phyloP scores from a whole-genome alignment of 805 yeast genomes.

The Saturnispora bothae region DNA sequence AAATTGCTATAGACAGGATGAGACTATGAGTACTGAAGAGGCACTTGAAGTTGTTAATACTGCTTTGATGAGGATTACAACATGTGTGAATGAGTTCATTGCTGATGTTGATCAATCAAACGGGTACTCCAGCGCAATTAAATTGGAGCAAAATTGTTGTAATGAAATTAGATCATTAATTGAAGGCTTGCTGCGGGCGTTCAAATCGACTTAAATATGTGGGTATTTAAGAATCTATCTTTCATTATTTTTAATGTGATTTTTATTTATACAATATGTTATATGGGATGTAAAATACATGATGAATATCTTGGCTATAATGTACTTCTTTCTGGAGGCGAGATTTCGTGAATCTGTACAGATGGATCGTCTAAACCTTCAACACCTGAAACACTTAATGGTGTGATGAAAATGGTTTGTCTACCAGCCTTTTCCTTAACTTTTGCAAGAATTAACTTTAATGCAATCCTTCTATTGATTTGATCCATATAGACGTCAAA shows the following conservation, averaged over 20 bases:
- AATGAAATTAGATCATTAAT: slow-evolving; percentile 10
- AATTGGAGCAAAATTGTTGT: slow-evolving; percentile 14
- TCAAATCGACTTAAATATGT: neutral
- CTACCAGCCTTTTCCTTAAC: slow-evolving; percentile 53
- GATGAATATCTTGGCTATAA: neutral
- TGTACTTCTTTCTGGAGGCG: slow-evolving; percentile 25
- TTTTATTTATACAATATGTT: neutral
- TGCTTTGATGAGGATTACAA: slow-evolving; percentile 3
- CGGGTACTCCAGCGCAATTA: slow-evolving; percentile 9
- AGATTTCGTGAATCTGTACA: slow-evolving; percentile 56
- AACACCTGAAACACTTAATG: slow-evolving; percentile 74
- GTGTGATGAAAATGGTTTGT: slow-evolving; percentile 89
- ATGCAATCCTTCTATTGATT: slow-evolving; percentile 72
- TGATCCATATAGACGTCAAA: slow-evolving; percentile 98
- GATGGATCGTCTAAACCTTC: slow-evolving; percentile 44
- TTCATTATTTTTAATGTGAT: neutral
- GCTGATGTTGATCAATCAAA: slow-evolving; percentile 1
- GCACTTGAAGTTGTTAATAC: slow-evolving; percentile 1
- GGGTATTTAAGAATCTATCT: neutral
- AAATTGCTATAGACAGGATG: slow-evolving; percentile 1
- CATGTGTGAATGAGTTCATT: slow-evolving; percentile 1
- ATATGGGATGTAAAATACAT: neutral
- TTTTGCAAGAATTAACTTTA: slow-evolving; percentile 61
- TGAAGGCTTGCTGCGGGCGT: slow-evolving; percentile 1
- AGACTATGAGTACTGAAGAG: slow-evolving; percentile 1